A percentile compares a stretch with the other conserved stretches of the same genome.
These are phyloP conservation scores for Linum trigynum DNA, from an alignment of 345 rosid species.

Conservation along the genomic window DNA sequence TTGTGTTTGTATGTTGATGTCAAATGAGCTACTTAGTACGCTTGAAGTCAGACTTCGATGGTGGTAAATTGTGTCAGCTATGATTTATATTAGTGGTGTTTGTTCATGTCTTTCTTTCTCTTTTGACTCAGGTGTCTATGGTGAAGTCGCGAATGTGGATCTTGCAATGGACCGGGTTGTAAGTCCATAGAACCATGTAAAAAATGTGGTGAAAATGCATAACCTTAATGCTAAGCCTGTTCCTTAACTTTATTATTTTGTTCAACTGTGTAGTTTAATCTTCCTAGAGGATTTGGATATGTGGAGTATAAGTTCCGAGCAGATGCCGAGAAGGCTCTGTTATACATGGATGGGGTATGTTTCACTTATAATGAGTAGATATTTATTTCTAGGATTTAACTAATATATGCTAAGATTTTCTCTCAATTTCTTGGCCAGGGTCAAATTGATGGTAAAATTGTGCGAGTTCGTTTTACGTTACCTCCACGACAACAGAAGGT, in stretches of 20 bases:
- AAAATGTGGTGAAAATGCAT: not conserved
- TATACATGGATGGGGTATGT: constrained; percentile 93
- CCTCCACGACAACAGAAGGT: constrained; percentile 54
- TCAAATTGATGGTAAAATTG: constrained; percentile 92
- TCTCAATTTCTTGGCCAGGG: constrained; percentile 36
- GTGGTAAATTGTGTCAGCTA: no score
- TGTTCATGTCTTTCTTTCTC: constrained; percentile 4
- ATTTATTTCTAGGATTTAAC: not conserved
- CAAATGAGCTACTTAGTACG: no score
- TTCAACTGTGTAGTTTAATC: constrained; percentile 34
- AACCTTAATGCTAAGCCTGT: not conserved
- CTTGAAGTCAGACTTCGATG: no score
- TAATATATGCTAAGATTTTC: constrained; percentile 3
- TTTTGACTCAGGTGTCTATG: constrained; percentile 57
- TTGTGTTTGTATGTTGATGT: no score
- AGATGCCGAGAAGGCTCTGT: constrained; percentile 87
- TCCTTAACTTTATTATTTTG: not conserved
- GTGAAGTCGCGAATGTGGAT: constrained; percentile 78
- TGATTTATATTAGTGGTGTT: not conserved
- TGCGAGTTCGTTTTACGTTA: constrained; percentile 57
- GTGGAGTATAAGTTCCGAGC: constrained; percentile 83
- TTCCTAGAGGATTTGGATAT: constrained; percentile 76
- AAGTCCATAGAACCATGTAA: constrained; percentile 23
- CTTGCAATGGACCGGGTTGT: constrained; percentile 87
- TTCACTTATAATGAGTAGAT: constrained; percentile 8